These are phyloP conservation scores for Suhomyces anneliseae DNA, from an alignment of 1,139 yeast genomes.

Conservation along the genomic window DNA sequence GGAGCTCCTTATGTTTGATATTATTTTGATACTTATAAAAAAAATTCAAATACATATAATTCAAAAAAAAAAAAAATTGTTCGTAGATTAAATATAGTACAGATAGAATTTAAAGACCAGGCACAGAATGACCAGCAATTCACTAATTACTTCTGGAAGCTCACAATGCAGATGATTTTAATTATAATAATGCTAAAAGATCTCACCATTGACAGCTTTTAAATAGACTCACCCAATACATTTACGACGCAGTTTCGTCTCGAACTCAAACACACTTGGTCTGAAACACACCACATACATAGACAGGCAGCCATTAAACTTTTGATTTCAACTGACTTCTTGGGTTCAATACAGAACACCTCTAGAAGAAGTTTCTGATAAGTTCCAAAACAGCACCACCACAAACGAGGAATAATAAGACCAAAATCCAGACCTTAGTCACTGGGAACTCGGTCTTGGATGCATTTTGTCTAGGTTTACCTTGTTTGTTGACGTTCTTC, in stretches of 20 bases:
- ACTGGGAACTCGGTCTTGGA: slow-evolving; percentile 45
- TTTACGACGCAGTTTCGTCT: too few species aligned
- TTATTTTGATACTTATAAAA: too few species aligned
- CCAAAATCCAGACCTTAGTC: slow-evolving; percentile 57
- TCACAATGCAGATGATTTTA: not conserved
- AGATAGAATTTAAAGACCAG: not conserved
- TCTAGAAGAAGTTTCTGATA: slow-evolving; percentile 40
- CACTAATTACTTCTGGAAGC: not conserved
- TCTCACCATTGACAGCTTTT: too few species aligned
- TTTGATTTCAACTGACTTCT: too few species aligned
- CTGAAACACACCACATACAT: too few species aligned
- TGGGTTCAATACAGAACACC: slow-evolving; percentile 23
- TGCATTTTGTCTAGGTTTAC: slow-evolving; percentile 51
- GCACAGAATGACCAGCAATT: not conserved
- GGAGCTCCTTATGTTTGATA: too few species aligned
- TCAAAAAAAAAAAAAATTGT: too few species aligned
- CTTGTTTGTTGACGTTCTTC: slow-evolving; percentile 67
- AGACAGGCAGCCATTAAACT: too few species aligned
- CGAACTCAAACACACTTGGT: too few species aligned
- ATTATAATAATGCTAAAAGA: not conserved
- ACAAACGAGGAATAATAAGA: slow-evolving; percentile 67
- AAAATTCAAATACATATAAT: too few species aligned
- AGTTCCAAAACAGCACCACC: slow-evolving; percentile 85
- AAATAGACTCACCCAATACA: too few species aligned
- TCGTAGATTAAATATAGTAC: slow-evolving; percentile 7